Conservation (phyloP, 768 basidiomycete species). For the Rhizopogon salebrosus region DNA sequence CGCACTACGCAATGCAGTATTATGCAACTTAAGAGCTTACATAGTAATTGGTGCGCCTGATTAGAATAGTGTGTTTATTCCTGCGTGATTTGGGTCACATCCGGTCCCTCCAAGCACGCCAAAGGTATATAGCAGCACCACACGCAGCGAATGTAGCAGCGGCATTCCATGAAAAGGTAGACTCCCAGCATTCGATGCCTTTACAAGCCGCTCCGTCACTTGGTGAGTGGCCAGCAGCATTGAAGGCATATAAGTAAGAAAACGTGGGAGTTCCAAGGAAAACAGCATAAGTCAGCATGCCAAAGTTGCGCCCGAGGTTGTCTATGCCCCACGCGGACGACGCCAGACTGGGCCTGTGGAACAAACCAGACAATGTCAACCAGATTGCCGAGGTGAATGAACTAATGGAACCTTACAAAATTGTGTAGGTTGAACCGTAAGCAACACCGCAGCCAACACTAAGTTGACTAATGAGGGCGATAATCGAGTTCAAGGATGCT, state of each 20-base stretch:
- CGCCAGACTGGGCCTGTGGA: slow-evolving; percentile 59
- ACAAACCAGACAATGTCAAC: background rate
- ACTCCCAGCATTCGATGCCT: slow-evolving; percentile 59
- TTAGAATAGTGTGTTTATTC: background rate
- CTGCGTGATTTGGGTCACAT: slow-evolving; percentile 37
- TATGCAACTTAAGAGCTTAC: too few species aligned
- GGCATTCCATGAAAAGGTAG: slow-evolving; percentile 56
- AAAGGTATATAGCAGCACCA: slow-evolving; percentile 42
- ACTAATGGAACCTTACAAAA: slow-evolving; percentile 44
- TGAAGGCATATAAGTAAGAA: slow-evolving; percentile 74
- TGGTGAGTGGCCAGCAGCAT: slow-evolving; percentile 46
- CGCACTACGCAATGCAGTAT: too few species aligned
- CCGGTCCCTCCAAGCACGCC: slow-evolving; percentile 57
- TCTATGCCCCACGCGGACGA: slow-evolving; percentile 66
- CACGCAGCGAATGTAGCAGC: slow-evolving; percentile 41
- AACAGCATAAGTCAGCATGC: slow-evolving; percentile 68
- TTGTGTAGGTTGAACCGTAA: slow-evolving; percentile 68
- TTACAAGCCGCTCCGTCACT: slow-evolving; percentile 41
- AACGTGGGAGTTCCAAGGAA: slow-evolving; percentile 72
- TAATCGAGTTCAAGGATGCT: background rate
- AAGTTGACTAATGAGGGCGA: slow-evolving; percentile 1
- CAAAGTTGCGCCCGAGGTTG: slow-evolving; percentile 75
- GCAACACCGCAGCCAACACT: slow-evolving; percentile 64
- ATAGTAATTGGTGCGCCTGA: background rate
- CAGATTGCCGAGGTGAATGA: too few species aligned